Conservation (phyloP, 768 basidiomycete genomes). For the Hortiboletus flavorubellus region DNA sequence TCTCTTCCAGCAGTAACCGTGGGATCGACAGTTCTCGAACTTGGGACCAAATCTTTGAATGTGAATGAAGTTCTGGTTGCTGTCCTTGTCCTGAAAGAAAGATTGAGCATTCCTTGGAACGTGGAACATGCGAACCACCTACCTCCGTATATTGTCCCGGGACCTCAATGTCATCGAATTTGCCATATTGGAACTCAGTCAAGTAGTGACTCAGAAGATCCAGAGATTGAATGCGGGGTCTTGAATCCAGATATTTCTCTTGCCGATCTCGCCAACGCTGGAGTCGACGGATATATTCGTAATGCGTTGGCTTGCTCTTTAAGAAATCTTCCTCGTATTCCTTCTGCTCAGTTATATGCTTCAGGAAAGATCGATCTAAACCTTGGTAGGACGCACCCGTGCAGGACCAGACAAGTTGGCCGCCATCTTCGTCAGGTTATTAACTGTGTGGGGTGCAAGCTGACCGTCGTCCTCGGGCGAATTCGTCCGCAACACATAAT, state of each 20-base stretch:
- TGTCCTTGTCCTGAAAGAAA: constrained; percentile 81
- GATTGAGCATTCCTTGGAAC: not conserved
- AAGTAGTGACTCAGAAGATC: constrained; percentile 89
- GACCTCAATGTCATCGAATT: constrained; percentile 96
- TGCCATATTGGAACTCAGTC: constrained; percentile 96
- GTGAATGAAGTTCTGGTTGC: constrained; percentile 83
- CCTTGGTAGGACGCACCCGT: constrained; percentile 42
- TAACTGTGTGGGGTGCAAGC: constrained; percentile 51
- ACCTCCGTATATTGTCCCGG: constrained; percentile 99
- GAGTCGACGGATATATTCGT: constrained; percentile 86
- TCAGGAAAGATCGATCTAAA: not conserved
- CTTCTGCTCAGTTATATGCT: constrained; percentile 44
- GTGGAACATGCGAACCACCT: constrained; percentile 10
- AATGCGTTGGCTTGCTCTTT: constrained; percentile 68
- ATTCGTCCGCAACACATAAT: constrained; percentile 66
- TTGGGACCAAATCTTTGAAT: constrained; percentile 89
- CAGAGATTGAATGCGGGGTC: constrained; percentile 80
- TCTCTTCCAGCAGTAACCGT: constrained; percentile 84
- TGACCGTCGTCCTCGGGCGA: constrained; percentile 66
- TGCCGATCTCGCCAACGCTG: constrained; percentile 92
- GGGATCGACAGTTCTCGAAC: constrained; percentile 85
- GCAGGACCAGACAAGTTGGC: constrained; percentile 54
- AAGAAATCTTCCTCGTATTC: constrained; percentile 93
- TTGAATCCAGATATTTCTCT: constrained; percentile 76
- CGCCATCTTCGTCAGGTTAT: constrained; percentile 57